These are phyloP conservation scores for Hyphopichia khmerensis DNA, from an alignment of 1,139 yeast genomes.

Conservation along the genomic window DNA sequence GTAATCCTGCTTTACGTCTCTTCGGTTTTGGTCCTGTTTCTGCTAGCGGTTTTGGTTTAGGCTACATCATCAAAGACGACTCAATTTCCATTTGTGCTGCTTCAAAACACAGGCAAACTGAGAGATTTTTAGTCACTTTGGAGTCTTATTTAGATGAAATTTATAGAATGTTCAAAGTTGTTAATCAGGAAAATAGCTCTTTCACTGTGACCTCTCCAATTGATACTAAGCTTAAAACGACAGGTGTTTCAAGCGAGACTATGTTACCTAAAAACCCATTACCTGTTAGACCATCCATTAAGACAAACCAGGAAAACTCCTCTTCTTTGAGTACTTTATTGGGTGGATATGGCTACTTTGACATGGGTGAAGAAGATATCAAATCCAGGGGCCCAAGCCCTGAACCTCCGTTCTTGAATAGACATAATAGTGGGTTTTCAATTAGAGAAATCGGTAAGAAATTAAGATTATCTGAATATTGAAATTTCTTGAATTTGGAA, in stretches of 20 bases:
- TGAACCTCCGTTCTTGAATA: conserved; percentile 55
- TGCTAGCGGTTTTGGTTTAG: conserved; percentile 88
- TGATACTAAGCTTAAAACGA: conserved; percentile 15
- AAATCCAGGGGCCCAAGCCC: conserved; percentile 73
- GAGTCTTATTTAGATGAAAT: conserved; percentile 68
- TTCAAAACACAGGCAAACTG: conserved; percentile 88
- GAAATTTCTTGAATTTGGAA: too few species aligned
- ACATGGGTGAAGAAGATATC: conserved; percentile 67
- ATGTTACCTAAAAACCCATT: conserved; percentile 2
- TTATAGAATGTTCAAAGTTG: conserved; percentile 53
- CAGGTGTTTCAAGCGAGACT: neutral
- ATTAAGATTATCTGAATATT: conserved; percentile 67
- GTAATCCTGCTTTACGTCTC: conserved; percentile 81
- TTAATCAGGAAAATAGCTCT: conserved; percentile 14
- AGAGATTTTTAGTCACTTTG: conserved; percentile 73
- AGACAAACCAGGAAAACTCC: neutral
- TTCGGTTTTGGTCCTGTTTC: conserved; percentile 94
- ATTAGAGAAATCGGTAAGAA: conserved; percentile 70
- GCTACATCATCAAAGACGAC: conserved; percentile 84
- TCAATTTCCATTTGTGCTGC: conserved; percentile 84
- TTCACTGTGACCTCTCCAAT: conserved; percentile 13
- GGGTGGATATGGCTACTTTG: conserved; percentile 82
- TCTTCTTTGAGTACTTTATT: conserved; percentile 47
- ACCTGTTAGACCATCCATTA: conserved; percentile 5
- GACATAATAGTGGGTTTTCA: conserved; percentile 47